Evolutionary conservation across 2,329 filamentous ascomycete species (phyloP).

Genomic region (Penicillium sp.): DNA sequence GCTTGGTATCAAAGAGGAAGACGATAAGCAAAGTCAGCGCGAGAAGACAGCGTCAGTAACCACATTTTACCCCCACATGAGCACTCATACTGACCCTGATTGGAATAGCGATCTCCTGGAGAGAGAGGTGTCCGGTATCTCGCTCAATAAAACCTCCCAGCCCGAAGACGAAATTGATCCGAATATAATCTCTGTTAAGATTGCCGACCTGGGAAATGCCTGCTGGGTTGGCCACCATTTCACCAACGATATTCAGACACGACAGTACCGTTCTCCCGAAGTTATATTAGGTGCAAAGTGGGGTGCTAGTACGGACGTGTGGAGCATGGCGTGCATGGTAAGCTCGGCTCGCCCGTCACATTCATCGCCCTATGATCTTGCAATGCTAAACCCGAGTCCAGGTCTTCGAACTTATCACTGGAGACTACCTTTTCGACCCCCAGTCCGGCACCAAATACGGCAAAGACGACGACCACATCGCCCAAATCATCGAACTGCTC

Average conservation of each 20-base stretch:
- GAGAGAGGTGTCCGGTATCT: slow-evolving; percentile 92
- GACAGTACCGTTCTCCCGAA: slow-evolving; percentile 95
- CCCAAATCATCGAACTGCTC: slow-evolving; percentile 96
- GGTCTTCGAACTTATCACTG: slow-evolving; percentile 97
- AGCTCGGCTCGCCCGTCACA: slow-evolving; percentile 28
- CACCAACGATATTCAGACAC: slow-evolving; percentile 97
- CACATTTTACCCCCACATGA: too few relatives aligned
- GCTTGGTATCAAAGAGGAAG: slow-evolving; percentile 60
- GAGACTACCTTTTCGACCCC: slow-evolving; percentile 97
- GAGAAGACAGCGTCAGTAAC: slow-evolving; percentile 87
- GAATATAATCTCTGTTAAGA: slow-evolving; percentile 96
- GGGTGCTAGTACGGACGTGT: slow-evolving; percentile 98
- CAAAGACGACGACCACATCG: slow-evolving; percentile 99
- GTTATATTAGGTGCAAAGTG: slow-evolving; percentile 96
- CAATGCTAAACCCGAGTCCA: too few relatives aligned
- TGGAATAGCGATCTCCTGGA: slow-evolving; percentile 84
- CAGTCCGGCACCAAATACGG: slow-evolving; percentile 99
- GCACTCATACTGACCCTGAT: too few relatives aligned
- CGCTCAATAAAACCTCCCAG: slow-evolving; percentile 74
- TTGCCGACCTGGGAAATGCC: slow-evolving; percentile 95
- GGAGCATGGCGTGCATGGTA: slow-evolving; percentile 99
- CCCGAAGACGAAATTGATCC: slow-evolving; percentile 43
- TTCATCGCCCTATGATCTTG: too few relatives aligned
- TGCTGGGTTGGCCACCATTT: slow-evolving; percentile 99
- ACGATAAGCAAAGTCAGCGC: slow-evolving; percentile 74